Conservation (phyloP, 805 yeast genomes). For the Saturnispora saitoi region DNA sequence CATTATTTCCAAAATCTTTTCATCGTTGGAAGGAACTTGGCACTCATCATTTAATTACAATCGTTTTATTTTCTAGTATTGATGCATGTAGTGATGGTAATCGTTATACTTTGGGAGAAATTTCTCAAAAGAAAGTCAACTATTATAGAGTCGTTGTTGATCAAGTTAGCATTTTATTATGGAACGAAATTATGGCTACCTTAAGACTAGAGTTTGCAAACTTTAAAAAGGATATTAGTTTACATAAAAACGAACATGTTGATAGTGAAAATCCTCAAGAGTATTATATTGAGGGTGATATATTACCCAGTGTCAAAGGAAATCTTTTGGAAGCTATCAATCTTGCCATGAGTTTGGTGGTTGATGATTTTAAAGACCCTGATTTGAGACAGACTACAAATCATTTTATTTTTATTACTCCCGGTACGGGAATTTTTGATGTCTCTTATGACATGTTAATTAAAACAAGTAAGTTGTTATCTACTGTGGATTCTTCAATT, state of each 20-base stretch:
- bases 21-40: constrained; percentile 79
- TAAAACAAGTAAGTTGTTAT: constrained; percentile 65
- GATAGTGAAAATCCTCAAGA: constrained; percentile 29
- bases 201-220: constrained; percentile 76
- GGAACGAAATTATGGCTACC: constrained; percentile 89
- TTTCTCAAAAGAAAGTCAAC: constrained; percentile 59
- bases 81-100: constrained; percentile 37
- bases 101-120: constrained; percentile 61
- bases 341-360: constrained; percentile 67
- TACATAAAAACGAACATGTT: constrained; percentile 31
- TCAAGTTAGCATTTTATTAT: constrained; percentile 77
- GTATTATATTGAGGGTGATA: constrained; percentile 46
- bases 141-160: constrained; percentile 92
- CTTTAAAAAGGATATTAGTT: constrained; percentile 65
- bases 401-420: constrained; percentile 81
- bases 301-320: constrained; percentile 84
- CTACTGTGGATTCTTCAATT: constrained; percentile 74
- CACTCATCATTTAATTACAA: constrained; percentile 85
- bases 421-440: constrained; percentile 91
- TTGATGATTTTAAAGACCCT: constrained; percentile 72
- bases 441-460: constrained; percentile 73
- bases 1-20: constrained; percentile 84
- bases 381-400: constrained; percentile 85
- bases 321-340: constrained; percentile 82
- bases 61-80: constrained; percentile 78